These are phyloP conservation scores for Penicillium sp. DNA, from an alignment of 2,329 filamentous ascomycete genomes.

Conservation along the genomic window DNA sequence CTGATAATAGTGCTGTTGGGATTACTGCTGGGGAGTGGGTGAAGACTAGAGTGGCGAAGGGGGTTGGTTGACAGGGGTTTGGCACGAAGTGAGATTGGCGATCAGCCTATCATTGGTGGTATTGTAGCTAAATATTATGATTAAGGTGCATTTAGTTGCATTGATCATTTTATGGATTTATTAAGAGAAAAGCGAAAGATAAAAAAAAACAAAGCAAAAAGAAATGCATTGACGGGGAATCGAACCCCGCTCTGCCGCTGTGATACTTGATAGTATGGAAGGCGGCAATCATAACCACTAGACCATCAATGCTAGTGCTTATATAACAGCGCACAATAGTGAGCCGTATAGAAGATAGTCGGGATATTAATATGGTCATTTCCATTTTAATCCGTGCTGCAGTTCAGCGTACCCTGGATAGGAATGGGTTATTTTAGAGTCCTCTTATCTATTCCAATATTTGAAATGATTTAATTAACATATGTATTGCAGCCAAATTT, in stretches of 20 bases:
- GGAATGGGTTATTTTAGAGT: too few species aligned
- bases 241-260: neutral
- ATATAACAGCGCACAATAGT: neutral
- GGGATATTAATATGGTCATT: too few species aligned
- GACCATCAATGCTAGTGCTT: neutral
- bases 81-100: constrained; percentile 13
- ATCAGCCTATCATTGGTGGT: constrained; percentile 18
- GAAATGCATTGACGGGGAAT: neutral
- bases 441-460: too few species aligned
- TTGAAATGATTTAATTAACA: neutral
- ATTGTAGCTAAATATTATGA: constrained; percentile 21
- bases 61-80: neutral
- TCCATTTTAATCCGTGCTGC: too few species aligned
- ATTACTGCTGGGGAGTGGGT: constrained; percentile 22
- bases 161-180: too few species aligned
- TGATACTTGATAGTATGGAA: too few species aligned
- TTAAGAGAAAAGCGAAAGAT: too few species aligned
- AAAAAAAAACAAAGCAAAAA: neutral
- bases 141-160: neutral
- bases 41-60: constrained; percentile 20
- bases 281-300: neutral
- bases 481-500: neutral
- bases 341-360: too few species aligned
- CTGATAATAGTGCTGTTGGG: constrained; percentile 8
- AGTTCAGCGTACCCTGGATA: too few species aligned